Evolutionary conservation across 1,139 yeast genomes (phyloP), one percentile per base, ranked within the genome.

Genomic region (Debaryomyces nepalensis): DNA sequence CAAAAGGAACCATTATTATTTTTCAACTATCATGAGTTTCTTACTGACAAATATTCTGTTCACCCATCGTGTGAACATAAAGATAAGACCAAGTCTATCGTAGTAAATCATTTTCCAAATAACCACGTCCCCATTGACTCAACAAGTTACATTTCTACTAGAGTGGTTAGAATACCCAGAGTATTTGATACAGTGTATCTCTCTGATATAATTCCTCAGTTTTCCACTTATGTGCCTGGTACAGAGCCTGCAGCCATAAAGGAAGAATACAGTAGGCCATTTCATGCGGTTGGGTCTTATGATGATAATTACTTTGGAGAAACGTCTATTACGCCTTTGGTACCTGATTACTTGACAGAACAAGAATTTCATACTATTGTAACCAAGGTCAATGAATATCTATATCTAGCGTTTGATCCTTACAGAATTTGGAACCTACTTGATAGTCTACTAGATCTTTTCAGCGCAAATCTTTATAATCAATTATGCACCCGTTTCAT

Each of bases 81-180:
- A 3, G 2, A 24, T 29, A 40, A 33, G 40, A 23, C 18, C 43
- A 58, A 21, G 27, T 59, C 75, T 1, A 51, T 83, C 5, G 77
- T 79, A 21, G 60, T 81, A 7, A 82, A 82, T 36, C 90, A 84
- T 57, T 84, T 82, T 57, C 90, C 90, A 16, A 84, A 84, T 50
- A 68, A 76, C 5, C 61, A 69, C 51, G 61, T 56, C 50, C 31
- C 57, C 27, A 22, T 33, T 3, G 58, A 53, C n/a, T 66, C 79
- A 1, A 36, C 43, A 0, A 50, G 48, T 14, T 73, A 59, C 49
- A 38, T 50, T 5, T 47, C 53, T 5, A 80, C 88, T 0, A 64
- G 95, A 44, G 70, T 86, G 6, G 81, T 86, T 2, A 58, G 93
- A 39, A 70, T 87, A 3, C 91, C 91, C 21, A 55, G 91, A 49